Evolutionary conservation across 2,329 filamentous ascomycete species (phyloP).

Genomic region (Aspergillus phoenicis): DNA sequence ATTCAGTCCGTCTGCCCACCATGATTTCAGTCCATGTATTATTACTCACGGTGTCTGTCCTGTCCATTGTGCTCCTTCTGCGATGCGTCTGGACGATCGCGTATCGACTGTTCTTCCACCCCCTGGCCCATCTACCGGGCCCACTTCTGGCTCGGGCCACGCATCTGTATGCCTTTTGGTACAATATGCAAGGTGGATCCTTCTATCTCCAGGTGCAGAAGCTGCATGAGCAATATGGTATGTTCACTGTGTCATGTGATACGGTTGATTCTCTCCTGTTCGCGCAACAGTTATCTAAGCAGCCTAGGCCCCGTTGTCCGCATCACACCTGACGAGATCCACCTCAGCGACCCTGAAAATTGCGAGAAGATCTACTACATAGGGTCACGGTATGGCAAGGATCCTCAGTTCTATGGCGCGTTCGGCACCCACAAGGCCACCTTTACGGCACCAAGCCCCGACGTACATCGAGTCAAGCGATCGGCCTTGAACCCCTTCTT

Average conservation of each 20-base stretch:
- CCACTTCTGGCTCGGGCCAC: slow-evolving; percentile 28
- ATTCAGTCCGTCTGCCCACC: not conserved
- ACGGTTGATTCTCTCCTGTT: not conserved
- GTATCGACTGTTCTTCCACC: slow-evolving; percentile 33
- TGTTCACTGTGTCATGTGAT: not conserved
- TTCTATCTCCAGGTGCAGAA: slow-evolving; percentile 30
- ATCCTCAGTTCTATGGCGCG: slow-evolving; percentile 28
- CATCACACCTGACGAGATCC: slow-evolving; percentile 32
- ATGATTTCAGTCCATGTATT: not conserved
- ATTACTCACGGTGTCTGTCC: slow-evolving; percentile 4
- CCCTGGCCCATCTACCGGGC: slow-evolving; percentile 32
- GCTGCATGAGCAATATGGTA: slow-evolving; percentile 33
- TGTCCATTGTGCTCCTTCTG: slow-evolving; percentile 3
- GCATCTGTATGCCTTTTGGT: slow-evolving; percentile 29
- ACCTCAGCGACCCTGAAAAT: slow-evolving; percentile 31
- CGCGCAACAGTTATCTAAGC: not conserved
- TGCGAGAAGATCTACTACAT: slow-evolving; percentile 31
- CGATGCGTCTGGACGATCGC: slow-evolving; percentile 14
- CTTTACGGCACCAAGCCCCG: slow-evolving; percentile 32
- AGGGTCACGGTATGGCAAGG: slow-evolving; percentile 28
- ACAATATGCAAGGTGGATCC: slow-evolving; percentile 26
- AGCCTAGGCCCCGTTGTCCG: slow-evolving; percentile 31
- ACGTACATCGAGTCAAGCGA: slow-evolving; percentile 32
- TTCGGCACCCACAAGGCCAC: slow-evolving; percentile 32
- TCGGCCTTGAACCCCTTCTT: slow-evolving; percentile 36